phyloP scores from a whole-genome alignment of 345 rosid genomes.

The Boechera stricta region DNA sequence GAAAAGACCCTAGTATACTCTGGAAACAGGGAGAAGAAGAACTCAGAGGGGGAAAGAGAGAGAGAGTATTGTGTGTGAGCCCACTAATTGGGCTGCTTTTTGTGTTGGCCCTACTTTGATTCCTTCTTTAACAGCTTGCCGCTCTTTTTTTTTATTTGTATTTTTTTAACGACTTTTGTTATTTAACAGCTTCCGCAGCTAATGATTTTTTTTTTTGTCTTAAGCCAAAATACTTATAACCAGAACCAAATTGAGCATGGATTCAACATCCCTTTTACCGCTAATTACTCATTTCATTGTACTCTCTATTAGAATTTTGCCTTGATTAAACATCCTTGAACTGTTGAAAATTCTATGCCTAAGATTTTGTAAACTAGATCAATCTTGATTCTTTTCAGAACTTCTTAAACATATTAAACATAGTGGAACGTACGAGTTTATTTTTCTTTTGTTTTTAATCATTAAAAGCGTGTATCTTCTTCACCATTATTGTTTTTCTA shows the following conservation, averaged over 20 bases:
- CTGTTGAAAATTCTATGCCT: neutral
- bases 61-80: slow-evolving; percentile 11
- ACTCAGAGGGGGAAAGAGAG: neutral
- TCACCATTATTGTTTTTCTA: neutral
- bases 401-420: neutral
- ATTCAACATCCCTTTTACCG: neutral
- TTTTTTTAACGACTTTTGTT: slow-evolving; percentile 4
- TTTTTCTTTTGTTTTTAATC: neutral
- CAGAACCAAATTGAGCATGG: neutral
- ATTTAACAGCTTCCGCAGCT: slow-evolving; percentile 2
- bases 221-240: neutral
- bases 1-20: neutral
- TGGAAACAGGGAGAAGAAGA: slow-evolving; percentile 7
- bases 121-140: slow-evolving; percentile 28
- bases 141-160: neutral
- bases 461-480: neutral
- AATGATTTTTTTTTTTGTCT: neutral
- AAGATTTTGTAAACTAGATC: neutral
- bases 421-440: neutral
- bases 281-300: slow-evolving; percentile 1
- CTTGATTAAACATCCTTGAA: neutral
- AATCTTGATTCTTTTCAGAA: neutral
- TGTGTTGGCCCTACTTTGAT: slow-evolving; percentile 18
- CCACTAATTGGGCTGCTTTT: slow-evolving; percentile 34
- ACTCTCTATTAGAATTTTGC: neutral